Conservation (phyloP, 2,329 filamentous ascomycete species). For the Exophiala sp. region DNA sequence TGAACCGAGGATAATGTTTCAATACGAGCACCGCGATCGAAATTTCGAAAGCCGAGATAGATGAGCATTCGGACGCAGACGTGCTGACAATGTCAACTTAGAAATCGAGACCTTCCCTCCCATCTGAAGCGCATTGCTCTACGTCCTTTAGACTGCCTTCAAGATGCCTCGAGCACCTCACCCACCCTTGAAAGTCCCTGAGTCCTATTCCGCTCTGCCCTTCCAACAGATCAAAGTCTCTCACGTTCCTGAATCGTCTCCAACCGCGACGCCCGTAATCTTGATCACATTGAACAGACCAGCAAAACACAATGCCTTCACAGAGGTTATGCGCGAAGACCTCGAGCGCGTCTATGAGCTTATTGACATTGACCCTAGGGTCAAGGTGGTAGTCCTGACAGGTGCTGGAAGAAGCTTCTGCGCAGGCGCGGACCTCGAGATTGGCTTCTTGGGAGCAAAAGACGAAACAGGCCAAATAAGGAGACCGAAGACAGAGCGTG, state of each 20-base stretch:
- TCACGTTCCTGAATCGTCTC: constrained; percentile 43
- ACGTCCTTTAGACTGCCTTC: neutral
- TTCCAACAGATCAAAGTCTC: constrained; percentile 35
- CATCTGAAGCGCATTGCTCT: neutral
- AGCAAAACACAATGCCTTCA: constrained; percentile 66
- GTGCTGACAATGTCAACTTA: neutral
- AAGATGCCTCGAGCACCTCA: constrained; percentile 20
- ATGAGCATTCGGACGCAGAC: neutral
- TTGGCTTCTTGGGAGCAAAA: constrained; percentile 27
- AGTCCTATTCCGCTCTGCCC: constrained; percentile 35
- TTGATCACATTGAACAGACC: constrained; percentile 64
- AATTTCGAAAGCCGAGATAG: neutral
- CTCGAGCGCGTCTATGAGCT: constrained; percentile 54
- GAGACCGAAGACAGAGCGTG: constrained; percentile 25
- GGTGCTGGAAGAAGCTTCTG: constrained; percentile 55
- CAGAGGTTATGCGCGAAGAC: constrained; percentile 59
- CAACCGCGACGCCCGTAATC: constrained; percentile 59
- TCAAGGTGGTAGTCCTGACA: constrained; percentile 55
- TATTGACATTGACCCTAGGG: constrained; percentile 53
- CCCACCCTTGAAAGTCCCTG: constrained; percentile 29
- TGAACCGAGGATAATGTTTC: neutral
- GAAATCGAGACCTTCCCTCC: neutral
- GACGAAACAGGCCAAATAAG: constrained; percentile 14
- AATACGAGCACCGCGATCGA: neutral
- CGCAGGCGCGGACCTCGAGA: constrained; percentile 58